phyloP scores from a whole-genome alignment of 768 basidiomycete species.

The Xerocomus brunneocitrinus region DNA sequence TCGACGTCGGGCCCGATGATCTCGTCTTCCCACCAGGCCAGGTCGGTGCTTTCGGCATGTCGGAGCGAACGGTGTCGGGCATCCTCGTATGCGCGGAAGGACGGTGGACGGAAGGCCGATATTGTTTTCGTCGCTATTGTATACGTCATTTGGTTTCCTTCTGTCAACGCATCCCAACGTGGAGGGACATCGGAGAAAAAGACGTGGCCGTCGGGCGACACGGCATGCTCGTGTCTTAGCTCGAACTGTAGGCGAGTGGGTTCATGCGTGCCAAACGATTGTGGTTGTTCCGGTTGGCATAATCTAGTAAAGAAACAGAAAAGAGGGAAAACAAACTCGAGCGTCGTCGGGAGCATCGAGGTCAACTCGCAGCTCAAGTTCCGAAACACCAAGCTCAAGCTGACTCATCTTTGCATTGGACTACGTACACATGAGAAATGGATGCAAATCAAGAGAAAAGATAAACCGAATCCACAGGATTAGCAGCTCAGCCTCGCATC shows the following conservation, averaged over 20 bases:
- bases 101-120: slow-evolving; percentile 43
- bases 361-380: neutral
- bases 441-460: slow-evolving; percentile 3
- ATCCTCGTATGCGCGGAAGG: slow-evolving; percentile 40
- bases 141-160: slow-evolving; percentile 28
- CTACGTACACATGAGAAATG: neutral
- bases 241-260: slow-evolving; percentile 41
- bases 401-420: slow-evolving; percentile 16
- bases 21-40: slow-evolving; percentile 74
- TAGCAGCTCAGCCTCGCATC: neutral
- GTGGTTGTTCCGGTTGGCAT: slow-evolving; percentile 1
- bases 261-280: neutral
- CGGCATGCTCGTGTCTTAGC: slow-evolving; percentile 59
- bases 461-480: slow-evolving; percentile 4
- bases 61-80: slow-evolving; percentile 44
- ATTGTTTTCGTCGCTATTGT: slow-evolving; percentile 36
- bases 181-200: slow-evolving; percentile 49
- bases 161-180: slow-evolving; percentile 2
- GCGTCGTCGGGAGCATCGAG: slow-evolving; percentile 37
- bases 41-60: slow-evolving; percentile 41
- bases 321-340: slow-evolving; percentile 46
- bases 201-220: slow-evolving; percentile 44
- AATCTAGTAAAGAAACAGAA: slow-evolving; percentile 21
- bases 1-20: slow-evolving; percentile 72
- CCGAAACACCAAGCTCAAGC: neutral